phyloP scores from a whole-genome alignment of 163 green algal genomes.

The Chlorella variabilis region DNA sequence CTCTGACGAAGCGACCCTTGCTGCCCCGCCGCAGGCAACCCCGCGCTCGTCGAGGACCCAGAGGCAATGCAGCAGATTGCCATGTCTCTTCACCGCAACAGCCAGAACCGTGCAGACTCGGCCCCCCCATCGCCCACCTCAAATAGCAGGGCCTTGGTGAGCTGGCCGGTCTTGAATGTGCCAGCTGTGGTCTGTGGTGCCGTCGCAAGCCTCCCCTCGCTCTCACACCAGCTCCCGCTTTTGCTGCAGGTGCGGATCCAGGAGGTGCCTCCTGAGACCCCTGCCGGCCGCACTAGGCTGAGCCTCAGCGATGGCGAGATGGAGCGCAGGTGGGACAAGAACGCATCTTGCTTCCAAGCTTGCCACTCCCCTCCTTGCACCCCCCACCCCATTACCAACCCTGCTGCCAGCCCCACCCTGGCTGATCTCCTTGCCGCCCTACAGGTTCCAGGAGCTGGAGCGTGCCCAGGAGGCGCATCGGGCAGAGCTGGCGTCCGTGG shows the following conservation, averaged over 20 bases:
- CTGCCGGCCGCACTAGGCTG: neutral
- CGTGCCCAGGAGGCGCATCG: neutral
- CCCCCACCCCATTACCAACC: neutral
- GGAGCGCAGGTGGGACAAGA: constrained; percentile 16
- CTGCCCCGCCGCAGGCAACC: constrained; percentile 19
- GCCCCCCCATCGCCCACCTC: neutral
- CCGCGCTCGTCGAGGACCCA: neutral
- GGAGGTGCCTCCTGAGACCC: constrained; percentile 19
- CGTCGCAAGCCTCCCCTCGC: neutral
- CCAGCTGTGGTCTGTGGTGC: neutral
- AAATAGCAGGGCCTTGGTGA: neutral
- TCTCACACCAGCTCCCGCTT: neutral
- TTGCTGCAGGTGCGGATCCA: constrained; percentile 1
- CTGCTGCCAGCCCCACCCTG: neutral
- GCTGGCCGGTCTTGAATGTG: neutral
- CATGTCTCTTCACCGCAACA: neutral
- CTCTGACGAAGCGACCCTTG: no score
- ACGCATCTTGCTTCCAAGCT: neutral
- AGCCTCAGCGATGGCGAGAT: neutral
- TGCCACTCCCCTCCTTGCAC: neutral
- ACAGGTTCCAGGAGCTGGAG: constrained; percentile 17
- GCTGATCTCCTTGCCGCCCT: neutral
- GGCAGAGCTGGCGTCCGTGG: neutral
- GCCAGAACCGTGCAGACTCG: neutral
- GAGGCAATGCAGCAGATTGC: constrained; percentile 15